Evolutionary conservation across 108 stramenopile genomes (phyloP).

Genomic region (Pelagomonas calceolata): DNA sequence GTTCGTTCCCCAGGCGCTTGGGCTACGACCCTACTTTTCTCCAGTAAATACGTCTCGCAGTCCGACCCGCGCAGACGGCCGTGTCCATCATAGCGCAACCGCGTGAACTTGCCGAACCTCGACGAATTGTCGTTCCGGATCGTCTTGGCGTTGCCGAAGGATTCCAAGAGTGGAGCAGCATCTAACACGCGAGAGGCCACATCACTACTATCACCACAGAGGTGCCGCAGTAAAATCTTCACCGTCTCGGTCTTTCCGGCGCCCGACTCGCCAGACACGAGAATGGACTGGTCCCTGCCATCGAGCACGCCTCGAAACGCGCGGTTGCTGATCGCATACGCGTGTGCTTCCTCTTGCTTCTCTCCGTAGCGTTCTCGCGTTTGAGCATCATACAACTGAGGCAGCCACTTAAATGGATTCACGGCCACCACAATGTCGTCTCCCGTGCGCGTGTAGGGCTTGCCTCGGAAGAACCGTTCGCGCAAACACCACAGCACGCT

Average conservation of each 20-base stretch:
- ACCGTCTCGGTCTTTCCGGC: conserved; percentile 16
- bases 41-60: conserved; percentile 45
- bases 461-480: too few species aligned
- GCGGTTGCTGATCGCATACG: too few species aligned
- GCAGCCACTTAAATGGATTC: too few species aligned
- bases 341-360: too few species aligned
- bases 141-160: conserved; percentile 19
- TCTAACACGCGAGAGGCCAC: neutral
- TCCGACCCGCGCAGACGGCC: conserved; percentile 48
- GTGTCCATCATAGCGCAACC: conserved; percentile 4
- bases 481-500: too few species aligned
- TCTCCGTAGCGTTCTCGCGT: too few species aligned
- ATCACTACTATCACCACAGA: neutral
- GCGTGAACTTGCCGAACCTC: conserved; percentile 13
- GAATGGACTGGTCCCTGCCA: conserved; percentile 6
- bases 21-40: conserved; percentile 41
- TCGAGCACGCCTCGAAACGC: too few species aligned
- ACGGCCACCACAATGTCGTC: too few species aligned
- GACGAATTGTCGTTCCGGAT: conserved; percentile 17
- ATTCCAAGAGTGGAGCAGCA: conserved; percentile 6
- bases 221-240: conserved; percentile 1
- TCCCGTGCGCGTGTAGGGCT: too few species aligned
- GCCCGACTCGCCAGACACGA: conserved; percentile 11
- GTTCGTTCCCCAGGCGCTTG: conserved; percentile 39
- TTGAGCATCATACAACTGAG: too few species aligned